Conservation (phyloP, 2,329 filamentous ascomycete species). For the Ambrosiella beaveri region DNA sequence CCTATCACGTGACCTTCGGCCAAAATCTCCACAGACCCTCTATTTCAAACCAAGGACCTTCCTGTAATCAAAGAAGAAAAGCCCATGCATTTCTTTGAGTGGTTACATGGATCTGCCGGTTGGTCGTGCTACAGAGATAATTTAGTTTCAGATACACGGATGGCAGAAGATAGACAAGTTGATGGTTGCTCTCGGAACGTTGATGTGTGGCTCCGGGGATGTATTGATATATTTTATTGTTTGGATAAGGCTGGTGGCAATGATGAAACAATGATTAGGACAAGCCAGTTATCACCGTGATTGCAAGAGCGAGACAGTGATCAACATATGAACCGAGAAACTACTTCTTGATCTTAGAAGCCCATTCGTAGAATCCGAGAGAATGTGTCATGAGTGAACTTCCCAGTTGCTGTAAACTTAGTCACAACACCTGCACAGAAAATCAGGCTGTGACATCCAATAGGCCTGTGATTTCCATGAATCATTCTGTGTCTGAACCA, state of each 20-base stretch:
- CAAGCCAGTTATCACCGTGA: too few species aligned
- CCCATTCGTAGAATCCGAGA: too few species aligned
- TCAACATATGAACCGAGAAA: too few species aligned
- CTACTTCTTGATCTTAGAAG: too few species aligned
- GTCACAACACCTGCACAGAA: too few species aligned
- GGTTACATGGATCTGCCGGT: slow-evolving; percentile 5
- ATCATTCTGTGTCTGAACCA: background rate
- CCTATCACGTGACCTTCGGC: background rate
- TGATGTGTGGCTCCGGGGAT: background rate
- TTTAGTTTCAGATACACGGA: background rate
- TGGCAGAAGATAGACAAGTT: background rate
- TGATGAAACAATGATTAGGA: too few species aligned
- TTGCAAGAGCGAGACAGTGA: too few species aligned
- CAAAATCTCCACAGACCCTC: background rate
- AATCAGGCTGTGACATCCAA: too few species aligned
- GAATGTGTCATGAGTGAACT: too few species aligned
- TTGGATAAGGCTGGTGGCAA: too few species aligned
- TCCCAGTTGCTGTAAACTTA: too few species aligned
- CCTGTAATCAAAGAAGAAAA: slow-evolving; percentile 2
- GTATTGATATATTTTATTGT: too few species aligned
- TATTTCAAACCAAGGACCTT: background rate
- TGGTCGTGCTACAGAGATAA: background rate
- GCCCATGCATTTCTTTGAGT: background rate
- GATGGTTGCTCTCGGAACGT: background rate
- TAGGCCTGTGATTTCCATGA: background rate